Conservation (phyloP, 805 yeast species). For the Saccharomycopsis sp. region DNA sequence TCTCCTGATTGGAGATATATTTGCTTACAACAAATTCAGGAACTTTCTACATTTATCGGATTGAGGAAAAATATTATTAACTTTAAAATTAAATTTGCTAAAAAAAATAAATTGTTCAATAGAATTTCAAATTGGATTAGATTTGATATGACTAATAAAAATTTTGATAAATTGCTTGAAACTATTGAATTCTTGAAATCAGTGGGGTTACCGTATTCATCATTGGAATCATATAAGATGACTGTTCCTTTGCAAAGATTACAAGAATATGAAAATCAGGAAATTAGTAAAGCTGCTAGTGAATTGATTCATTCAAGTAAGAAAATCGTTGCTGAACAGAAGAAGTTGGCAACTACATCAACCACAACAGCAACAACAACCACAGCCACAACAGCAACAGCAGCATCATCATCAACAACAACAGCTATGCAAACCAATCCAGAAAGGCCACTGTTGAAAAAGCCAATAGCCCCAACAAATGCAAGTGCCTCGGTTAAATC, state of each 20-base stretch:
- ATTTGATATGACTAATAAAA: constrained; percentile 16
- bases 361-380: neutral
- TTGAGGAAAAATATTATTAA: constrained; percentile 8
- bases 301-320: constrained; percentile 1
- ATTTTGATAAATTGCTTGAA: constrained; percentile 4
- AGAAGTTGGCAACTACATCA: neutral
- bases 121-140: constrained; percentile 22
- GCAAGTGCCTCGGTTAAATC: neutral
- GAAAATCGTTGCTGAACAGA: constrained; percentile 2
- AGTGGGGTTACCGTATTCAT: constrained; percentile 6
- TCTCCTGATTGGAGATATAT: constrained; percentile 20
- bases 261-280: constrained; percentile 9
- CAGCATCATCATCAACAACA: neutral
- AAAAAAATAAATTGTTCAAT: constrained; percentile 18
- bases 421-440: neutral
- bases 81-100: constrained; percentile 15
- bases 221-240: constrained; percentile 17
- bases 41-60: constrained; percentile 1
- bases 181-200: constrained; percentile 15
- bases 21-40: constrained; percentile 14
- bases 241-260: constrained; percentile 16
- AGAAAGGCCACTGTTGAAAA: neutral
- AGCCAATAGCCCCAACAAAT: neutral
- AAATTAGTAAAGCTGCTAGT: too few species aligned
- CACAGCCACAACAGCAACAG: neutral